A percentile compares a stretch with the other conserved stretches of the same genome.
Conservation (phyloP, 352 stramenopile species). For the Pythium biforme region DNA sequence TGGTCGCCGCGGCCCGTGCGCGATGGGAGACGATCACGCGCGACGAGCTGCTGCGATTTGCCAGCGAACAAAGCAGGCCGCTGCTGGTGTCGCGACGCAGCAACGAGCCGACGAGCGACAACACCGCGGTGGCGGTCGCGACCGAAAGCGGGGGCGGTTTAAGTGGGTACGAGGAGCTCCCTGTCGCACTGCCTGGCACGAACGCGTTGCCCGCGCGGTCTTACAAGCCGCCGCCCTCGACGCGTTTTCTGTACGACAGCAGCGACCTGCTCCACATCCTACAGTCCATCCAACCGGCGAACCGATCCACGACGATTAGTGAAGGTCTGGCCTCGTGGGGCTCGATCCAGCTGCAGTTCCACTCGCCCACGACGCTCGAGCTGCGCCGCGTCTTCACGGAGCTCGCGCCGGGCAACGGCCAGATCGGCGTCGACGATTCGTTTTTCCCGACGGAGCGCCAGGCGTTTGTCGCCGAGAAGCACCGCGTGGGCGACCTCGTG, state of each 20-base stretch:
- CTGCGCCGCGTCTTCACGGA: conserved; percentile 51
- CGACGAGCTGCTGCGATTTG: conserved; percentile 63
- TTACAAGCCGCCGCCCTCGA: conserved; percentile 19
- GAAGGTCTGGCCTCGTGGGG: conserved; percentile 24
- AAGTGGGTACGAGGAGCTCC: background rate
- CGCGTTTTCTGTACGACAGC: conserved; percentile 76
- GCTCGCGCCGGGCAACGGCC: conserved; percentile 43
- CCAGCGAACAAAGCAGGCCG: conserved; percentile 40
- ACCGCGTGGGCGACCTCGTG: conserved; percentile 63
- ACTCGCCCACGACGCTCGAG: conserved; percentile 38
- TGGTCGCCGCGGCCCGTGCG: conserved; percentile 38
- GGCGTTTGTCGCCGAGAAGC: conserved; percentile 62
- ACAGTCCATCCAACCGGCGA: conserved; percentile 57
- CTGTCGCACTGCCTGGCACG: background rate
- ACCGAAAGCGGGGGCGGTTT: background rate
- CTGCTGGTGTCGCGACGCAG: conserved; percentile 24
- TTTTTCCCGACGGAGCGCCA: conserved; percentile 48
- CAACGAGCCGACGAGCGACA: background rate
- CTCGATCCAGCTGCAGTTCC: conserved; percentile 62
- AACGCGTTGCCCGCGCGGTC: conserved; percentile 7
- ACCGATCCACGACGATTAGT: conserved; percentile 19
- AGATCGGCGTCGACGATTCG: conserved; percentile 66
- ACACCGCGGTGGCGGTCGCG: background rate
- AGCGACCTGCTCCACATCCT: conserved; percentile 60
- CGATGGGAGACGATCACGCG: conserved; percentile 67